Conservation (phyloP, 2,329 filamentous ascomycete species). For the Apiospora pterosperma region DNA sequence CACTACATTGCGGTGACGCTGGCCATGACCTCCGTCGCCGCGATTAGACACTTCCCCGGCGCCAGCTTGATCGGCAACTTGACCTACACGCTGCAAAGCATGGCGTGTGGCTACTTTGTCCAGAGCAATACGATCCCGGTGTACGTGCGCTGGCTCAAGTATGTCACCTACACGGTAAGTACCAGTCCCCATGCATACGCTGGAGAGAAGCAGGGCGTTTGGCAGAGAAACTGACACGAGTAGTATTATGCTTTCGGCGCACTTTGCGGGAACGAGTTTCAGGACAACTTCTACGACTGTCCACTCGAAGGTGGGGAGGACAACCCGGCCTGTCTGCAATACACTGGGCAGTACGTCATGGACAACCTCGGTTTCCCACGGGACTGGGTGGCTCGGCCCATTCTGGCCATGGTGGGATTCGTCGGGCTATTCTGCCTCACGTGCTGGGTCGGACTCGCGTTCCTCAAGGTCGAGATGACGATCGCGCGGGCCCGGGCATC, state of each 20-base stretch:
- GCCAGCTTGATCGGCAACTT: slow-evolving; percentile 72
- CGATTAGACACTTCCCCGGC: slow-evolving; percentile 64
- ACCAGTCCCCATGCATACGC: no score
- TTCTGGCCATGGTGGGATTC: slow-evolving; percentile 60
- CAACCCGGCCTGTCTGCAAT: slow-evolving; percentile 65
- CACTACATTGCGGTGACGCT: slow-evolving; percentile 74
- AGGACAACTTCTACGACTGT: slow-evolving; percentile 70
- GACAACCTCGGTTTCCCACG: slow-evolving; percentile 63
- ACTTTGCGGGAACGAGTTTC: slow-evolving; percentile 69
- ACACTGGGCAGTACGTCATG: slow-evolving; percentile 68
- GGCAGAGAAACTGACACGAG: slow-evolving; percentile 4
- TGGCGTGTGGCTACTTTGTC: slow-evolving; percentile 75
- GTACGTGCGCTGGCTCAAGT: slow-evolving; percentile 77
- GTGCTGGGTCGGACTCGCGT: slow-evolving; percentile 60
- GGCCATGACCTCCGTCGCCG: slow-evolving; percentile 63
- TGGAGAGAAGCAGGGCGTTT: slow-evolving; percentile 14
- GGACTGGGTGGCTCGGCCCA: slow-evolving; percentile 65
- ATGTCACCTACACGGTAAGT: slow-evolving; percentile 55
- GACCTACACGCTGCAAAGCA: slow-evolving; percentile 68
- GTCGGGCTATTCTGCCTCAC: slow-evolving; percentile 59
- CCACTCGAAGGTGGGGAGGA: slow-evolving; percentile 57
- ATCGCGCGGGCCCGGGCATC: slow-evolving; percentile 60
- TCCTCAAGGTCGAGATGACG: slow-evolving; percentile 64
- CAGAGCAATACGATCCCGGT: slow-evolving; percentile 70
- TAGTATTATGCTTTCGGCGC: slow-evolving; percentile 71